These are phyloP conservation scores for Lenwebbia sp. DNA, from an alignment of 345 rosid species.

Conservation along the genomic window DNA sequence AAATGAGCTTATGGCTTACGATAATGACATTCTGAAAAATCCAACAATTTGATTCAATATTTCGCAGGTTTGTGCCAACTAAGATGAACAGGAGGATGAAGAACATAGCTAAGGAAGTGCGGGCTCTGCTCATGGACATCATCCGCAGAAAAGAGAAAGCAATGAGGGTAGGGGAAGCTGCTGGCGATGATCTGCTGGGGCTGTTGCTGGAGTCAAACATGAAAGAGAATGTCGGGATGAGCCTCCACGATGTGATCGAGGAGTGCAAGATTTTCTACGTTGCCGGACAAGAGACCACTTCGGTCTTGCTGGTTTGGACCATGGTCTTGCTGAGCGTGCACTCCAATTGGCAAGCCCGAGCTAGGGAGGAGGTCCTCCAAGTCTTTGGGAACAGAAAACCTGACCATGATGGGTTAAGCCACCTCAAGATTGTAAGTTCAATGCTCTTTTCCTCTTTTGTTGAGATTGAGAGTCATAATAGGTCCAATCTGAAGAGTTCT, in stretches of 20 bases:
- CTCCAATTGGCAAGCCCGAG: slow-evolving; percentile 45
- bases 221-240: slow-evolving; percentile 2
- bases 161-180: slow-evolving; percentile 12
- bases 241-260: slow-evolving; percentile 20
- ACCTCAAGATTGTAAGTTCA: slow-evolving; percentile 10
- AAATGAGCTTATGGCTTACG: background rate
- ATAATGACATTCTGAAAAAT: background rate
- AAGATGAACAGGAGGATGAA: slow-evolving; percentile 29
- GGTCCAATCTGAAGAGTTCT: background rate
- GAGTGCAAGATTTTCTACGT: slow-evolving; percentile 58
- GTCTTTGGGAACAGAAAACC: slow-evolving; percentile 25
- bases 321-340: slow-evolving; percentile 36
- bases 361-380: slow-evolving; percentile 37
- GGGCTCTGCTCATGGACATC: slow-evolving; percentile 22
- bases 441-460: background rate
- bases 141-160: slow-evolving; percentile 19
- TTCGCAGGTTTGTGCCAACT: too few species aligned
- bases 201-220: slow-evolving; percentile 8
- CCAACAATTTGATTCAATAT: background rate
- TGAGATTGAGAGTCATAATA: background rate
- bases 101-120: slow-evolving; percentile 17
- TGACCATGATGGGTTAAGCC: slow-evolving; percentile 24
- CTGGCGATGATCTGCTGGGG: slow-evolving; percentile 15
- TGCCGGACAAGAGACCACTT: slow-evolving; percentile 58
- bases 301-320: slow-evolving; percentile 43